Base-by-base conservation (phyloP, 768 basidiomycete genomes). In the Mrakia blollopis region DNA sequence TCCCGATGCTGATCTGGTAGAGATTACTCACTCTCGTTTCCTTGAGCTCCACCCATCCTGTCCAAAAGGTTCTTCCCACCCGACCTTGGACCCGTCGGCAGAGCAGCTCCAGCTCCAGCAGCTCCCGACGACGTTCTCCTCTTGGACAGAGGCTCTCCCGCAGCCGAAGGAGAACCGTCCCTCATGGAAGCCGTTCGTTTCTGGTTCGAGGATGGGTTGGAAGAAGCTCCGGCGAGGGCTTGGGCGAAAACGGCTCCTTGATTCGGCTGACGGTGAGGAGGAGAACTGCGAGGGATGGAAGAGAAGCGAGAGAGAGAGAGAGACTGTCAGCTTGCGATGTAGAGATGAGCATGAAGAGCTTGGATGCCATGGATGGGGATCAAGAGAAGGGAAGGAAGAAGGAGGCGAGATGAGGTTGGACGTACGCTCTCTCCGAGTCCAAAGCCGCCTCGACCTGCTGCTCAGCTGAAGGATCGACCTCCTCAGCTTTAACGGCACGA, bases 371-470 rank as follows among this genome's bases (percentile, higher is more conserved):
- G n/a, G n/a, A 5, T 28, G 21, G 30, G 3, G 18, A 25, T 11
- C 77, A 85, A 85, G 23, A 85, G 73, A 11, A 86, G 80, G 50
- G 84, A 81, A 41, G 88, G 87, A 5, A 87, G 82, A 77, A 88
- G 89, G 8, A 87, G 84, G 23, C n/a, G n/a, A n/a, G 57, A 78
- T n/a, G 54, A 57, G 60, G 32, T 39, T 35, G 32, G 32, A 68
- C 65, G 37, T 13, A 68, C 65, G 65, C 37, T 68, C 65, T 16
- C 13, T 68, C 65, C 5, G 65, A 44, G 0, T 39, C 65, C 32
- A 21, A 13, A 35, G 35, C 52, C 35, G 67, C 37, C 32, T 63
- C 52, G 50, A 62, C 54, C 47, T 47, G 70, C 37, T 37, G 77
- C 28, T 32, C 47, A 0, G 47, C 47, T 50, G 47, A 50, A 21